Evolutionary conservation across 257 asterid species (phyloP).

Genomic region (Rubia yunnanensis): DNA sequence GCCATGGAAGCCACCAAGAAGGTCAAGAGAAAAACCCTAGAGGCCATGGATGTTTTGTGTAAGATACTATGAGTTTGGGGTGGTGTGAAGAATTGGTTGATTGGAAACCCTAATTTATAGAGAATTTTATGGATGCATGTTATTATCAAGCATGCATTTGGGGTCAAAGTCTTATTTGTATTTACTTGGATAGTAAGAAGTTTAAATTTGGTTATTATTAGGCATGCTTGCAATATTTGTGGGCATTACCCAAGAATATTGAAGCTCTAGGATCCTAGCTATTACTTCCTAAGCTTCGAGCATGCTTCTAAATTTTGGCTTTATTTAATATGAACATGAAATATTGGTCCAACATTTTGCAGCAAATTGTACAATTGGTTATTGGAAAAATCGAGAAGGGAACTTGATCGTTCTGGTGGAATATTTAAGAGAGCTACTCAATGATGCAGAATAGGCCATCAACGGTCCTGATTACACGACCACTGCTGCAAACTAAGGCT

Average conservation of each 20-base stretch:
- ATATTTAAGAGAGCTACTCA: too few relatives aligned
- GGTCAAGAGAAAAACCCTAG: conserved; percentile 9
- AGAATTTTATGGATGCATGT: conserved; percentile 9
- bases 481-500: too few relatives aligned
- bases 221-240: conserved; percentile 22
- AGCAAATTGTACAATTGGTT: too few relatives aligned
- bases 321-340: conserved; percentile 3
- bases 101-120: conserved; percentile 24
- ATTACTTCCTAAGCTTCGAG: conserved; percentile 9
- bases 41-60: conserved; percentile 16
- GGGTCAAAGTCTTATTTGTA: conserved; percentile 15
- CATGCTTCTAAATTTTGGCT: conserved; percentile 20
- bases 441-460: too few relatives aligned
- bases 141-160: conserved; percentile 8
- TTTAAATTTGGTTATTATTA: conserved; percentile 3
- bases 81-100: background rate
- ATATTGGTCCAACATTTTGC: too few relatives aligned
- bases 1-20: conserved; percentile 17
- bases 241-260: conserved; percentile 24
- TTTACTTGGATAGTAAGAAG: background rate
- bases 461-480: too few relatives aligned
- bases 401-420: too few relatives aligned
- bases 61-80: background rate
- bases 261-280: background rate
- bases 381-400: too few relatives aligned